Base-by-base conservation (phyloP, 2,329 filamentous ascomycete genomes). In the Zymoseptoria crescenta region DNA sequence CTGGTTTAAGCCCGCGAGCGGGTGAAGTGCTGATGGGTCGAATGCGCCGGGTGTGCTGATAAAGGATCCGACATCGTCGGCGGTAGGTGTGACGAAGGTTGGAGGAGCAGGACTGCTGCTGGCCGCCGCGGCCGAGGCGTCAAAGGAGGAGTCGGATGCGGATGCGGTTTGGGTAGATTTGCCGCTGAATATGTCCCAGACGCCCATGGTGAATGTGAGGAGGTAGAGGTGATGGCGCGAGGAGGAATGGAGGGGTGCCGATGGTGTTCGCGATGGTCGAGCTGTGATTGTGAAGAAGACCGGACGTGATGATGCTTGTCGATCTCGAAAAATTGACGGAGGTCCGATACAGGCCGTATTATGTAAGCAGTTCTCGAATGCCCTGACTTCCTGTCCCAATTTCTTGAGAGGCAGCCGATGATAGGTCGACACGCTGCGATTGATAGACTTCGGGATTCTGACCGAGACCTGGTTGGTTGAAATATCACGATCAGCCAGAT, bases 1-100 rank as follows among this genome's bases (percentile, higher is more conserved):
- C 78, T 90, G 87, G 79, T 96, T 91, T 63, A 99, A 80, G 67
- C 94, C 94, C 57, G 94, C 91, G 58, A 99, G 86, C 52, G 95
- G 94, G 75, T 99, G 94, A 69, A 99, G 82, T 74, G 88, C 83
- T 64, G 91, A 86, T 8, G 93, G 90, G 76, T 99, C 94, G 74
- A 91, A 85, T 68, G 94, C 87, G 58, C 86, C 76, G 60, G 88
- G 86, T 69, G 80, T 83, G 70, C 85, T 86, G 60, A 97, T 84
- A 77, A 99, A 96, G 58, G 89, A 87, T 70, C 90, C 87, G 69
- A 94, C 88, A 76, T 93, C 91, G 61, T 76, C 85, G 69, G 86
- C 81, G 67, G 84, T 81, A 49, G 89, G 84, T 59, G 83, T 76
- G 61, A 77, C 76, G 74, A 82, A 82, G 68, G 77, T 76, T 20